These are phyloP conservation scores for Geosmithia flava DNA, from an alignment of 2,329 filamentous ascomycete species.

Conservation along the genomic window DNA sequence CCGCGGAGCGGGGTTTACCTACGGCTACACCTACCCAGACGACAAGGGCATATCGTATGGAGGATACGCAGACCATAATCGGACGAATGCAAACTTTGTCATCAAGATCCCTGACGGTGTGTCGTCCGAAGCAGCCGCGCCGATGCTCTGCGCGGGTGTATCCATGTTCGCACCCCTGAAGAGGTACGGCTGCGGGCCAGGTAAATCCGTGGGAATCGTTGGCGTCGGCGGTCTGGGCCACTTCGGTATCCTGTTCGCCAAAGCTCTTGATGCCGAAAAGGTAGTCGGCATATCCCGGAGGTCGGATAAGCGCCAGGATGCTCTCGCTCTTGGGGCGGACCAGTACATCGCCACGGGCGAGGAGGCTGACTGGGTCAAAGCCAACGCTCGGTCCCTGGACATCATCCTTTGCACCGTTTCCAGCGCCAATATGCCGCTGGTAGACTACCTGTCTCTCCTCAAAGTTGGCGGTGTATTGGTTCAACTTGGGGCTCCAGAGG, in stretches of 20 bases:
- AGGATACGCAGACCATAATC: conserved; percentile 27
- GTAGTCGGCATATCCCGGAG: conserved; percentile 47
- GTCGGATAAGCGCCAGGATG: conserved; percentile 39
- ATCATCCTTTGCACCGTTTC: conserved; percentile 47
- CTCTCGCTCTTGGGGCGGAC: conserved; percentile 44
- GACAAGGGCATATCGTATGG: conserved; percentile 23
- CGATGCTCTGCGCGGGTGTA: conserved; percentile 60
- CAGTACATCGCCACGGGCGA: conserved; percentile 28
- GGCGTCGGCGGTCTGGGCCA: conserved; percentile 59
- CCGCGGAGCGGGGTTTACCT: conserved; percentile 27
- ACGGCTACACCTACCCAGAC: conserved; percentile 20
- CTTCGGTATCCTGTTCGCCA: conserved; percentile 56
- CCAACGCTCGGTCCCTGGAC: conserved; percentile 37
- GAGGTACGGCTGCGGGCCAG: conserved; percentile 51
- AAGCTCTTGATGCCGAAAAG: conserved; percentile 49
- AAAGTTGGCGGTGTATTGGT: conserved; percentile 48
- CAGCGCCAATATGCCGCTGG: conserved; percentile 39
- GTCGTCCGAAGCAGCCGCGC: conserved; percentile 31
- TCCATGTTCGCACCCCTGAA: conserved; percentile 53
- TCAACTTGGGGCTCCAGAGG: conserved; percentile 38
- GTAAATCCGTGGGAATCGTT: conserved; percentile 54
- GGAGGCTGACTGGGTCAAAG: conserved; percentile 40
- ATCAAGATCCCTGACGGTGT: conserved; percentile 31
- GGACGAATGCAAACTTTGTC: conserved; percentile 30
- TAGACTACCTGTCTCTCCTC: conserved; percentile 47